Base-by-base conservation (phyloP, 805 yeast species). In the Zygoascus tannicola region DNA sequence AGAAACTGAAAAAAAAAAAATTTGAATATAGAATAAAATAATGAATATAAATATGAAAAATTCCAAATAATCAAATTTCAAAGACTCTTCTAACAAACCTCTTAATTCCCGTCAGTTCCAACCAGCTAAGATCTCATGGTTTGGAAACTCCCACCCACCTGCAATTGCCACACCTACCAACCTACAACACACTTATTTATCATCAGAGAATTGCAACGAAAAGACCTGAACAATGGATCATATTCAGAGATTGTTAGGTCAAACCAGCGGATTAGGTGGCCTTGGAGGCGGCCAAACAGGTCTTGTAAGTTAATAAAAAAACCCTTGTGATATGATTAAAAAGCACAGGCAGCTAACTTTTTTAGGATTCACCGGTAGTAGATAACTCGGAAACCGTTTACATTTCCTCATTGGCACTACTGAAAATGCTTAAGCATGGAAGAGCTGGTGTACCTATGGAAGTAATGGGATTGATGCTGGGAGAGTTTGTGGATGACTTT, bases 401-500 rank as follows among this genome's bases (percentile, higher is more conserved):
- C 66, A 87, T 92, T 44, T 92, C 98, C 34, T 87, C 97, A 33
- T 74, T 92, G 56, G 99, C 99, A 2, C 69, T 92, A 42, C 71
- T 92, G 50, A 92, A 92, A 67, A 92, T 92, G 98, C 76, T 92
- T 58, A 90, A 88, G 64, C 99, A 92, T 61, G 97, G 97, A 32
- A 75, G 97, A 34, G 71, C 73, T 3, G 73, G 73, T 38, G 84
- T 78, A 35, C 84, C 84, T n/a, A 78, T 78, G 84, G 85, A 78
- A 60, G 85, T 78, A 75, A 92, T 92, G 99, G 99, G 99, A 2
- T 72, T 92, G 52, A 92, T 92, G 99, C 74, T 94, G 49, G 99
- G 99, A 38, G 97, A 90, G 55, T 90, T 92, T 66, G 92, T 92
- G 22, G 98, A 92, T 63, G 97, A 92, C 49, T 90, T 83, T 64